Evolutionary conservation across 805 yeast genomes (phyloP), one percentile per base, ranked within the genome.

Genomic region (Lachancea dasiensis): DNA sequence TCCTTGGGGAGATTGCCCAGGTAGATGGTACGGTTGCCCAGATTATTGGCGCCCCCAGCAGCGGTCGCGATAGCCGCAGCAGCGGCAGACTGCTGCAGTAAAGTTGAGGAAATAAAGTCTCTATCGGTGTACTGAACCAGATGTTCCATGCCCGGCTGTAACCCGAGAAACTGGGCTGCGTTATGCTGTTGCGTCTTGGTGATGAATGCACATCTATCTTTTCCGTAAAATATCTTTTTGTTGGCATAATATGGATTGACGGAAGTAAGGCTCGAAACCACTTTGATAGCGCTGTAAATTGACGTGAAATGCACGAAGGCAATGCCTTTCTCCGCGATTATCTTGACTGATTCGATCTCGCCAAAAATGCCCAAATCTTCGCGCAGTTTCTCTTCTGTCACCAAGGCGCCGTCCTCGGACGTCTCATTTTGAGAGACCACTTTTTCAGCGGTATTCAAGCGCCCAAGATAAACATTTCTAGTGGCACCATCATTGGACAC

Each of bases 11-110:
- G 70, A 54, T 82, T 84, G 19, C 97, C 97, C 47, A 90, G 68
- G 57, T 87, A 90, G 26, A 90, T 89, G 0, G 97, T 89, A 60
- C 98, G 72, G 58, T 90, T 90, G 31, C 97, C 97, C 48, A 87
- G 69, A 57, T 90, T 90, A 41, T 79, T 78, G 18, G 90, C 85
- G 17, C 97, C 97, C 10, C 96, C 97, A 2, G 95, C 94, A 37
- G 89, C 77, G 0, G 95, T 82, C 1, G 96, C 95, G 52, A 90
- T 89, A 25, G 94, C 90, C n/a, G 95, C 95, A 5, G 97, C 96
- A 1, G 97, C 96, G 26, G 95, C 94, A 11, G 95, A 79, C 64
- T 92, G 97, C 61, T 86, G 95, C 26, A 90, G 84, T 39, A 89
- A 69, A 6, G 90, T 85, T 28, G 78, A 74, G 0, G 89, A 80